A percentile compares a stretch with the other conserved stretches of the same genome.
These are phyloP conservation scores for Gossypium lobatum DNA, from an alignment of 441 rosid genomes.

Conservation along the genomic window DNA sequence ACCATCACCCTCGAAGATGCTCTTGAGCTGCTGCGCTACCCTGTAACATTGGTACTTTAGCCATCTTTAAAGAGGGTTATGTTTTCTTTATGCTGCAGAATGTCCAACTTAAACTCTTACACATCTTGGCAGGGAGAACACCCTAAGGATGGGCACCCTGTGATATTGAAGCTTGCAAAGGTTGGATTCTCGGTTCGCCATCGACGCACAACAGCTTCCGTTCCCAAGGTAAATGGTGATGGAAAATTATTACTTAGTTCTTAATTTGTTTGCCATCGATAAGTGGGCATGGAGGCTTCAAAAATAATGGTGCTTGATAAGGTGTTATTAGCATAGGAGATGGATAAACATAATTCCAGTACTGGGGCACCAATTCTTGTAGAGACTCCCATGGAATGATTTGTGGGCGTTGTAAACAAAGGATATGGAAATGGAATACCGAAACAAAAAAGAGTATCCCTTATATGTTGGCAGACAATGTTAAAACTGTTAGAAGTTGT, in stretches of 20 bases:
- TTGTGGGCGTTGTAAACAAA: not conserved
- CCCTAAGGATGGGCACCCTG: conserved; percentile 78
- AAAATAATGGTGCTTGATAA: conserved; percentile 12
- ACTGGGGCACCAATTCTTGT: not conserved
- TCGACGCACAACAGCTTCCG: conserved; percentile 70
- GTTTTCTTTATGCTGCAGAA: conserved; percentile 8
- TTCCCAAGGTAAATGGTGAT: conserved; percentile 66
- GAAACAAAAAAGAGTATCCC: not conserved
- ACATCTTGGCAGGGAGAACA: conserved; percentile 65
- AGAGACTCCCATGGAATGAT: not conserved
- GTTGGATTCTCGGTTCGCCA: conserved; percentile 63
- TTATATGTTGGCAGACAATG: not conserved
- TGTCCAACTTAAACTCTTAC: conserved; percentile 11
- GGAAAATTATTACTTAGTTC: not conserved
- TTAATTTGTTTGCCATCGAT: conserved; percentile 6
- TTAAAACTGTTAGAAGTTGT: not conserved
- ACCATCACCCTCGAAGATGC: conserved; percentile 70
- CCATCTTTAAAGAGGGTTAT: conserved; percentile 12
- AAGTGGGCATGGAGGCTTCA: not conserved
- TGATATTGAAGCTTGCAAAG: conserved; percentile 57
- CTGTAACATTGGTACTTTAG: conserved; percentile 64
- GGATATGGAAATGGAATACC: not conserved
- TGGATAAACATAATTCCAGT: not conserved
- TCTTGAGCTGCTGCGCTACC: conserved; percentile 68
- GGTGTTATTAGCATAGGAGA: not conserved